Evolutionary conservation across 345 rosid species (phyloP), one percentile per base, ranked within the genome.

Genomic region (Salix viminalis): DNA sequence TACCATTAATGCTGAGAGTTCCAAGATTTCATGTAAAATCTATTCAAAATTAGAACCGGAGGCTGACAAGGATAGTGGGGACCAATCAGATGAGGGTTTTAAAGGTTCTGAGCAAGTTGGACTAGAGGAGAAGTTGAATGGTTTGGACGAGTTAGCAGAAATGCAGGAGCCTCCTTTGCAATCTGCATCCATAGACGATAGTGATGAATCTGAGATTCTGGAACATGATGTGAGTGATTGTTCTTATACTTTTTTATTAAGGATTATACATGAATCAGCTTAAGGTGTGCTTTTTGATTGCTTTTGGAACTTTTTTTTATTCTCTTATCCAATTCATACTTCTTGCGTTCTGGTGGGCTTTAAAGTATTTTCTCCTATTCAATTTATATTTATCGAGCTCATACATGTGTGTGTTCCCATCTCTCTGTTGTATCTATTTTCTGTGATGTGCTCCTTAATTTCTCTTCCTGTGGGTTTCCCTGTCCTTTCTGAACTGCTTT

Each of bases 211-310:
- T 30, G 97, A 92, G 84, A 83, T 87, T 75, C 81, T 88, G 81
- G 96, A 92, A 82, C 95, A 90, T 77, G 99, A 96, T 87, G 99
- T 96, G 76, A 91, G 98, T 87, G 60, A 72, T 72, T 78, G 71
- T 32, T 72, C 62, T 81, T 74, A 69, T 30, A 42, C 73, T 32
- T 58, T 9, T 58, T 58, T 58, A n/a, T 4, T n/a, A 58, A n/a
- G 62, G 62, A 8, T 80, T 67, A 14, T 71, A 16, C 26, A 10
- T 41, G 30, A 9, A 54, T 34, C 21, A 26, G n/a, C 30, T 66
- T 24, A 36, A 54, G 19, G 10, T 39, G 50, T 54, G 34, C 66
- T 48, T 60, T 24, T 3, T 23, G 4, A 41, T 4, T 58, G 52
- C 24, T 60, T 24, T 23, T 18, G n/a, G 37, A 48, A 60, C 19